phyloP scores from a whole-genome alignment of 441 rosid genomes.

The Flueggea neowawraea region DNA sequence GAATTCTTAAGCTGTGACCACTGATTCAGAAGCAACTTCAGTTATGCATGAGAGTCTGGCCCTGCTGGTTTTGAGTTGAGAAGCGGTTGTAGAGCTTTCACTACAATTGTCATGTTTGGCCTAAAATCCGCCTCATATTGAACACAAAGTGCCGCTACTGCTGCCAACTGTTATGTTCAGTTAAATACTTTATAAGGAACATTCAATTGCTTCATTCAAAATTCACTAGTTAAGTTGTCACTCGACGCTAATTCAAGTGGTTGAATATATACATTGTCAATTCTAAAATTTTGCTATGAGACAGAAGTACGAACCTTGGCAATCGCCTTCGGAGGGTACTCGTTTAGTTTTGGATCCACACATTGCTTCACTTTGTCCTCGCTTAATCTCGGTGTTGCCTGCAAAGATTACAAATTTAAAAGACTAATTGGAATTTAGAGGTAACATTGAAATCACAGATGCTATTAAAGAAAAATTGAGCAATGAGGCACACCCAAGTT shows the following conservation, averaged over 20 bases:
- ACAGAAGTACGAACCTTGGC: slow-evolving; percentile 71
- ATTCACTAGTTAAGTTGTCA: not conserved
- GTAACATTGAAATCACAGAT: not conserved
- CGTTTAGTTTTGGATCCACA: slow-evolving; percentile 87
- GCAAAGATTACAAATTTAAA: slow-evolving; percentile 2
- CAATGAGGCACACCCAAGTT: slow-evolving; percentile 67
- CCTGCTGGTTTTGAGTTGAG: slow-evolving; percentile 84
- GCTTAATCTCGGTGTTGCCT: slow-evolving; percentile 97
- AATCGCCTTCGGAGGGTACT: slow-evolving; percentile 91
- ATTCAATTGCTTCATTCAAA: not conserved
- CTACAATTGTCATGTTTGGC: slow-evolving; percentile 98
- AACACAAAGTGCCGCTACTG: slow-evolving; percentile 96
- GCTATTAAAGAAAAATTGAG: not conserved
- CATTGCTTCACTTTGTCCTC: slow-evolving; percentile 99
- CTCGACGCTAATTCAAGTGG: not conserved
- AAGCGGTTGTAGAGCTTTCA: slow-evolving; percentile 95
- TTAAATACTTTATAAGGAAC: not conserved
- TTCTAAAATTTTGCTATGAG: not conserved
- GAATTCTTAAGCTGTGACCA: too few species aligned
- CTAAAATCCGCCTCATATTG: slow-evolving; percentile 96
- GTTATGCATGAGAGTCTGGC: slow-evolving; percentile 45
- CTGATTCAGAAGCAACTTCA: too few species aligned
- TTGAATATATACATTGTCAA: too few species aligned
- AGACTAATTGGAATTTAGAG: too few species aligned
- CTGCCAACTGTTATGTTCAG: slow-evolving; percentile 61